Evolutionary conservation across 179 eudicot species (phyloP).

Genomic region (Silene vulgaris): DNA sequence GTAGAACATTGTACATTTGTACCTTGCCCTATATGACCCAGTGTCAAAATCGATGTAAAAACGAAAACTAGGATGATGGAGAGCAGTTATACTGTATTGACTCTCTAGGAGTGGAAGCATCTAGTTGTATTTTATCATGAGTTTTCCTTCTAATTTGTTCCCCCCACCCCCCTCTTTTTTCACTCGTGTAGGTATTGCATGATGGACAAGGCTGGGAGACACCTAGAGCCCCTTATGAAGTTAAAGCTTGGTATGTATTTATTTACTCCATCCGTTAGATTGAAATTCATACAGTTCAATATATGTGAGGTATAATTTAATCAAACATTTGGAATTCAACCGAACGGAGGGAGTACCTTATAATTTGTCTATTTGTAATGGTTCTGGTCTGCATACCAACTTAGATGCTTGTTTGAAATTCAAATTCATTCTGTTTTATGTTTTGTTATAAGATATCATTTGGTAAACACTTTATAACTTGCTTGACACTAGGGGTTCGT

Average conservation of each 20-base stretch:
- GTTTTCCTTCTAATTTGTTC: conserved; percentile 2
- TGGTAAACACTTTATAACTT: conserved; percentile 4
- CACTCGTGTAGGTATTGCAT: conserved; percentile 47
- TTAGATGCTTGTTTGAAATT: background rate
- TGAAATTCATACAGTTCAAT: too few relatives aligned
- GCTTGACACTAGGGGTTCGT: background rate
- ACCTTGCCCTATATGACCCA: background rate
- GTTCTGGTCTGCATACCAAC: conserved; percentile 4
- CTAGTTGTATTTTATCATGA: background rate
- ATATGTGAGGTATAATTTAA: too few relatives aligned
- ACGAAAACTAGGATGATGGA: background rate
- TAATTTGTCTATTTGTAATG: background rate
- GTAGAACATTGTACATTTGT: background rate
- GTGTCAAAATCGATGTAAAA: background rate
- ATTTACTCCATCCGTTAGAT: background rate
- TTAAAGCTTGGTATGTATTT: conserved; percentile 65
- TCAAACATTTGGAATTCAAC: too few relatives aligned
- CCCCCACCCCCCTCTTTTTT: conserved; percentile 11
- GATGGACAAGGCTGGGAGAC: conserved; percentile 98
- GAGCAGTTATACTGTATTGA: background rate
- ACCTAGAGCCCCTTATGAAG: conserved; percentile 96
- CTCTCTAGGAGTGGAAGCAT: background rate
- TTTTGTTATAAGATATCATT: background rate
- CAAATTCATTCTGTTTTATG: background rate
- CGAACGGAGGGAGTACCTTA: background rate